These are phyloP conservation scores for Fusarium bulbicola DNA, from an alignment of 2,329 filamentous ascomycete species.

Conservation along the genomic window DNA sequence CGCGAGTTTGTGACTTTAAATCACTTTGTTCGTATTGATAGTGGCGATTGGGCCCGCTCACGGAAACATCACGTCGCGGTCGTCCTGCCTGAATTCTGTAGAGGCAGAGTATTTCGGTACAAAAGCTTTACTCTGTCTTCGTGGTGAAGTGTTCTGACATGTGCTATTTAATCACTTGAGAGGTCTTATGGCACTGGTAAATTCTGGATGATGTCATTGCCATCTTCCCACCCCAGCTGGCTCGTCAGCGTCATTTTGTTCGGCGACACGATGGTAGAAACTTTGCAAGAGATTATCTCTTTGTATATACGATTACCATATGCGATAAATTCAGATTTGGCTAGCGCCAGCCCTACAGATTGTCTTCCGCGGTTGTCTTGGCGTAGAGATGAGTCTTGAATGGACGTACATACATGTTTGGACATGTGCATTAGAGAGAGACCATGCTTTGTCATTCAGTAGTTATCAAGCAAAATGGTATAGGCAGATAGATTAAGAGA, in stretches of 20 bases:
- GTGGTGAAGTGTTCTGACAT: rapidly evolving
- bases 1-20: background rate
- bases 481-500: too few relatives aligned
- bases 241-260: too few relatives aligned
- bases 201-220: background rate
- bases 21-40: background rate
- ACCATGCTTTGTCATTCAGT: background rate
- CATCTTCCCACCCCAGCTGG: background rate
- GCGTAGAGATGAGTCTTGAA: background rate
- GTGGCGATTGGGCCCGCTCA: background rate
- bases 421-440: background rate
- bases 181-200: too few relatives aligned
- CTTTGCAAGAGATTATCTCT: background rate
- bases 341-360: background rate
- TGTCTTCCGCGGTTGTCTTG: background rate
- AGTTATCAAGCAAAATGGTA: background rate
- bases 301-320: too few relatives aligned
- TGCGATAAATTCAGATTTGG: too few relatives aligned
- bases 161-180: too few relatives aligned
- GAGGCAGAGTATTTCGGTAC: background rate
- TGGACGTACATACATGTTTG: background rate
- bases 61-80: background rate
- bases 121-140: rapidly evolving
- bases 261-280: background rate
- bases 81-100: background rate